Percentiles rank a stretch among this genome's conserved stretches.
Evolutionary conservation across 1,284 basidiomycete species (phyloP).

Genomic region (Agroathelia rolfsii): DNA sequence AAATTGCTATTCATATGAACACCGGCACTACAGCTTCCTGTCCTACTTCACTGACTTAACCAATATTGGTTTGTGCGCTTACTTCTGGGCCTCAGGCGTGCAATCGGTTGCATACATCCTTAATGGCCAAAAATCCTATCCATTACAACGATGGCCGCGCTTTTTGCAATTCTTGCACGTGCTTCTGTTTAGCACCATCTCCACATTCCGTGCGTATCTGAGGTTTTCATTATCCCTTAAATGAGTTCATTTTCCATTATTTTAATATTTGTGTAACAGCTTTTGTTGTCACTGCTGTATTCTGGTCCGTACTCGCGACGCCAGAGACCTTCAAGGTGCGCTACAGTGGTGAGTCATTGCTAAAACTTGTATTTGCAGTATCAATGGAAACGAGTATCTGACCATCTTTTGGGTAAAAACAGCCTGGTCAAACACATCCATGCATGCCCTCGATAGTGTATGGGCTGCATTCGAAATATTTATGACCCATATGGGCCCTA

Average conservation of each 20-base stretch:
- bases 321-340: slow-evolving; percentile 29
- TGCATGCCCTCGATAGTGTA: slow-evolving; percentile 50
- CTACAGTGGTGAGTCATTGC: slow-evolving; percentile 25
- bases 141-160: slow-evolving; percentile 49
- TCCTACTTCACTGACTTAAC: slow-evolving; percentile 57
- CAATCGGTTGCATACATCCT: slow-evolving; percentile 41
- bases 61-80: slow-evolving; percentile 51
- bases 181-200: slow-evolving; percentile 39
- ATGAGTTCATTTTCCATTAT: slow-evolving; percentile 6
- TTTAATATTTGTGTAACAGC: too few species aligned
- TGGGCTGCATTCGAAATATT: slow-evolving; percentile 52
- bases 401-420: slow-evolving; percentile 6
- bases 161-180: slow-evolving; percentile 49
- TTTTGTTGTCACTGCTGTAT: slow-evolving; percentile 57
- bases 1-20: too few species aligned
- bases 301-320: slow-evolving; percentile 47
- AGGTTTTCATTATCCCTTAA: slow-evolving; percentile 4
- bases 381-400: too few species aligned
- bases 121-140: slow-evolving; percentile 29
- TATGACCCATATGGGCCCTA: slow-evolving; percentile 39
- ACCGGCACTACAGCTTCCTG: slow-evolving; percentile 33
- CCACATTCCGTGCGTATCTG: slow-evolving; percentile 46
- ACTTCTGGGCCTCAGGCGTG: slow-evolving; percentile 48
- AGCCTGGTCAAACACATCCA: slow-evolving; percentile 53
- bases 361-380: too few species aligned